These are phyloP conservation scores for Pestalotiopsis sp. DNA, from an alignment of 2,329 filamentous ascomycete genomes.

Conservation along the genomic window DNA sequence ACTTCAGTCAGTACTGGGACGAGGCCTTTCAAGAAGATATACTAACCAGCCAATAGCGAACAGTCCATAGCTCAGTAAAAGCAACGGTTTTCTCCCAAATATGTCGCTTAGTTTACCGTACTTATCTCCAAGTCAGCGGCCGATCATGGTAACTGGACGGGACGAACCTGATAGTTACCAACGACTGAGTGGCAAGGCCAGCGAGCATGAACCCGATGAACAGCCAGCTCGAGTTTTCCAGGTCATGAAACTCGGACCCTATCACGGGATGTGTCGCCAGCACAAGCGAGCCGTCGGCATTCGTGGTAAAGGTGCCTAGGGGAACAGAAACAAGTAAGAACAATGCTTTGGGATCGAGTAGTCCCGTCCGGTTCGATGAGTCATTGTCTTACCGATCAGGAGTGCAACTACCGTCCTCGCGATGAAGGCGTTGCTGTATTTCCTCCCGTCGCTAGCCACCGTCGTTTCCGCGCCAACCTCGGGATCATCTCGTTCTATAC, in stretches of 20 bases:
- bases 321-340: no score
- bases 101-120: slow-evolving; percentile 34
- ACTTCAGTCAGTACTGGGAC: no score
- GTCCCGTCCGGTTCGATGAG: neutral
- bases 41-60: slow-evolving; percentile 30
- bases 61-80: slow-evolving; percentile 29
- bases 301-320: slow-evolving; percentile 62
- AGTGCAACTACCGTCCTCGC: slow-evolving; percentile 23
- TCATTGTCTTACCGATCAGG: slow-evolving; percentile 20
- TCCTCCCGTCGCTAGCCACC: neutral
- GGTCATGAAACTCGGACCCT: slow-evolving; percentile 60
- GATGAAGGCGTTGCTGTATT: slow-evolving; percentile 24
- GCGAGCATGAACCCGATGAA: slow-evolving; percentile 56
- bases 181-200: slow-evolving; percentile 52
- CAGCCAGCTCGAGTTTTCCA: slow-evolving; percentile 62
- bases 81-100: slow-evolving; percentile 28
- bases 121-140: slow-evolving; percentile 15
- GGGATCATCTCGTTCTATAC: neutral
- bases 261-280: slow-evolving; percentile 68
- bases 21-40: neutral
- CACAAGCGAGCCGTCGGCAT: slow-evolving; percentile 66
- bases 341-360: no score
- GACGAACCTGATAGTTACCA: slow-evolving; percentile 39
- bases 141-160: no score
- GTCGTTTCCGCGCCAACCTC: neutral